phyloP scores from a whole-genome alignment of 208 protist species.

The Leishmania martiniquensis region DNA sequence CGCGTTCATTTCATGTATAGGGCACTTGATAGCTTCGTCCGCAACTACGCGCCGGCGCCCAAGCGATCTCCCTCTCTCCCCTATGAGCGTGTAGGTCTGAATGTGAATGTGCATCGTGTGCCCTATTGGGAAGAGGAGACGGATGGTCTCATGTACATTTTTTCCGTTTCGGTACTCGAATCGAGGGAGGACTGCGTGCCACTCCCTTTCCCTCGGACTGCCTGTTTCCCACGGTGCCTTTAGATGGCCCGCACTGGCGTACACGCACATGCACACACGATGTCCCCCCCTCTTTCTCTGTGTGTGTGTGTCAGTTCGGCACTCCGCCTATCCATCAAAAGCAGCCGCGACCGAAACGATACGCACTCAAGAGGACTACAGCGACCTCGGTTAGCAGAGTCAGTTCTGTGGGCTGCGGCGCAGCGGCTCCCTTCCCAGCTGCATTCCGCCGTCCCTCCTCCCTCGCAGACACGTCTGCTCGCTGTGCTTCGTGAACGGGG shows the following conservation, averaged over 20 bases:
- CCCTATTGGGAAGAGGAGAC: background rate
- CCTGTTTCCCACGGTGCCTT: background rate
- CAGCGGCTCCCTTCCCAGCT: background rate
- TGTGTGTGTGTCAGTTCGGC: background rate
- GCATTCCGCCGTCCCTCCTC: background rate
- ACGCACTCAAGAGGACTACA: background rate
- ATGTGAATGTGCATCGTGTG: background rate
- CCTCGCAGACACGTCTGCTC: background rate
- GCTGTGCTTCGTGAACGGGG: background rate
- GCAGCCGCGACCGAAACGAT: background rate
- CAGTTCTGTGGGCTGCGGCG: background rate
- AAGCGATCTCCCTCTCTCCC: background rate
- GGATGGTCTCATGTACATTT: slow-evolving; percentile 4
- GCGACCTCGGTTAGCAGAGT: background rate
- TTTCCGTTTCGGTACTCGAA: background rate
- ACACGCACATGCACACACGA: background rate
- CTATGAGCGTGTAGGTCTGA: background rate
- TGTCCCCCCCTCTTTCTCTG: background rate
- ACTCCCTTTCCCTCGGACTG: background rate
- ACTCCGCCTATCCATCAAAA: background rate
- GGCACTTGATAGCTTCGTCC: background rate
- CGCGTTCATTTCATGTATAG: background rate
- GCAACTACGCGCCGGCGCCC: background rate
- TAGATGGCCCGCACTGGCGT: background rate
- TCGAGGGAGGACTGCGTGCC: too few species aligned